Conservation (phyloP, 2,329 filamentous ascomycete genomes). For the Talaromyces sp. region DNA sequence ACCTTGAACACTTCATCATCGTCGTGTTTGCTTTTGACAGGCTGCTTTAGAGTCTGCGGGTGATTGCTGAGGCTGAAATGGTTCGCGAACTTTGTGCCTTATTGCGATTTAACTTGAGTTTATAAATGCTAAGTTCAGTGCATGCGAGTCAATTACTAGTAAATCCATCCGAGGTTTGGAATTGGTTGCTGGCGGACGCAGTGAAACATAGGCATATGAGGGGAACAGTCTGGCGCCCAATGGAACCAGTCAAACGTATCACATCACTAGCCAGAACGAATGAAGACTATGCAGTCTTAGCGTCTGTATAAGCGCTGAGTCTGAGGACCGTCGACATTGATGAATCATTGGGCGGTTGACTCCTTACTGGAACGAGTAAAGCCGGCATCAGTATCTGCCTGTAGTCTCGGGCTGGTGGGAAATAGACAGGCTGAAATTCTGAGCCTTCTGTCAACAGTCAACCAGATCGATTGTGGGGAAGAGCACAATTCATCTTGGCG, state of each 20-base stretch:
- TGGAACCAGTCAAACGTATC: not conserved
- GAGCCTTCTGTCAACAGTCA: not conserved
- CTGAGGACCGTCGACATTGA: not conserved
- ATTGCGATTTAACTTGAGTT: not conserved
- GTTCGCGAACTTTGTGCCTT: not conserved
- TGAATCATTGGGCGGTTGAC: not conserved
- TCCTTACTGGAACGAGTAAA: not conserved
- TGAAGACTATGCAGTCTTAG: not conserved
- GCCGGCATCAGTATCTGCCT: not conserved
- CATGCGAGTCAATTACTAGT: not conserved
- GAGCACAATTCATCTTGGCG: not conserved
- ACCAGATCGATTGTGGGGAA: not conserved
- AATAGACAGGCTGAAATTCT: not conserved
- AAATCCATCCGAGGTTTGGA: not conserved
- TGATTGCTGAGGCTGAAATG: not conserved
- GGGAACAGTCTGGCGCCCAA: not conserved
- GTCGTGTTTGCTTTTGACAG: slow-evolving; percentile 9
- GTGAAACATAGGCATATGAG: not conserved
- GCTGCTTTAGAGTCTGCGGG: slow-evolving; percentile 1
- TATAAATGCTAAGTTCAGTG: not conserved
- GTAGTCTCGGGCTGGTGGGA: too few relatives aligned
- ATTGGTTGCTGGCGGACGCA: not conserved
- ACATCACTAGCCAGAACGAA: not conserved
- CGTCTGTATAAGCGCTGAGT: slow-evolving; percentile 4
- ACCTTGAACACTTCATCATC: slow-evolving; percentile 6